phyloP scores from a whole-genome alignment of 345 rosid genomes.

The Brassica napus region Da-Ae NC_063449.1:40818001-40818500 shows the following conservation, averaged over 20 bases:
- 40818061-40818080: conserved; percentile 61
- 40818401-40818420: conserved; percentile 46
- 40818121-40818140: conserved; percentile 41
- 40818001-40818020: background rate
- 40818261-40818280: conserved; percentile 58
- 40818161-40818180: conserved; percentile 58
- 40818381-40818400: conserved; percentile 58
- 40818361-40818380: conserved; percentile 66
- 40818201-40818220: conserved; percentile 49
- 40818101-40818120: conserved; percentile 78
- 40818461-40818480: conserved; percentile 60
- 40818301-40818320: conserved; percentile 22
- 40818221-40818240: conserved; percentile 43
- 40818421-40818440: conserved; percentile 60
- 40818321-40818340: background rate
- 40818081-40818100: conserved; percentile 65
- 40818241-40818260: conserved; percentile 72
- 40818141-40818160: conserved; percentile 52
- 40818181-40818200: conserved; percentile 60
- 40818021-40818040: background rate
- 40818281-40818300: conserved; percentile 28
- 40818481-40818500: conserved; percentile 42
- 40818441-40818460: conserved; percentile 83
- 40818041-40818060: conserved; percentile 71
- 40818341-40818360: conserved; percentile 36